Conservation (phyloP, 345 rosid species). For the Corymbia maculata region DNA sequence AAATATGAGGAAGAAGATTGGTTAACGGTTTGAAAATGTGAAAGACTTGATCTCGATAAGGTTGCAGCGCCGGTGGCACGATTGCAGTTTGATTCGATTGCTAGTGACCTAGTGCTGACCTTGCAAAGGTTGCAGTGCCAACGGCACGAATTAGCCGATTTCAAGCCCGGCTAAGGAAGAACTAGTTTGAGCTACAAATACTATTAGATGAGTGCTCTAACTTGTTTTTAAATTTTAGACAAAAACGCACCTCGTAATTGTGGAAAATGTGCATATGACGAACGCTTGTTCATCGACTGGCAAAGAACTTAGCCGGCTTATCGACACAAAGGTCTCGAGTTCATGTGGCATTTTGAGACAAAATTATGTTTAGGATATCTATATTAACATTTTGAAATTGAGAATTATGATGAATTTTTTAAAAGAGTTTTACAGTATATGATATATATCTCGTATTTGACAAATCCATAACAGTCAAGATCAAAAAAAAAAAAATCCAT, state of each 20-base stretch:
- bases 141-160: background rate
- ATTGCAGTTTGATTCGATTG: background rate
- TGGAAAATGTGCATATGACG: background rate
- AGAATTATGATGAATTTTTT: too few species aligned
- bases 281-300: background rate
- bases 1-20: background rate
- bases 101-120: background rate
- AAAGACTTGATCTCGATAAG: background rate
- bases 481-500: too few species aligned
- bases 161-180: background rate
- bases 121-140: too few species aligned
- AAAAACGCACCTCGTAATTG: background rate
- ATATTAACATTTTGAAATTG: too few species aligned
- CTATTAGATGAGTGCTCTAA: background rate
- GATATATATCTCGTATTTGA: too few species aligned
- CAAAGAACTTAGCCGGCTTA: background rate
- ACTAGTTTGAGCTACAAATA: background rate
- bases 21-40: background rate
- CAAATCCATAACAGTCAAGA: too few species aligned
- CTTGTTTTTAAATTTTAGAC: background rate
- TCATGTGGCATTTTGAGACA: background rate
- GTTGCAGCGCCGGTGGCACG: background rate
- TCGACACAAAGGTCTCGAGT: background rate
- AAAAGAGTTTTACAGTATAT: too few species aligned
- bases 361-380: background rate